Evolutionary conservation across 139 green algal species (phyloP), one percentile per base, ranked within the genome.

Genomic region (Mesotaenium endlicherianum): DNA sequence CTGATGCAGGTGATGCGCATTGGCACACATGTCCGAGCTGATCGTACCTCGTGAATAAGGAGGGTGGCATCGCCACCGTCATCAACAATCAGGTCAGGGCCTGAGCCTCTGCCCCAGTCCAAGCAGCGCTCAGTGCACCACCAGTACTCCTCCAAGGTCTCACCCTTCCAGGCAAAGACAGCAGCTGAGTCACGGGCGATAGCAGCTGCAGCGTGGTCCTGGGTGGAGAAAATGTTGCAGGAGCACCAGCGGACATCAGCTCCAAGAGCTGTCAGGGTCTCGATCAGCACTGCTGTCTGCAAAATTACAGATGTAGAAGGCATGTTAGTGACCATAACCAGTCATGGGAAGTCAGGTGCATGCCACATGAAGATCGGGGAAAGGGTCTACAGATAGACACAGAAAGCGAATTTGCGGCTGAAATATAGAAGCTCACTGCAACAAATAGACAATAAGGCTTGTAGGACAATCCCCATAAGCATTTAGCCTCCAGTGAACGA

Each of bases 111-210:
- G 49, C 91, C 90, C 97, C 97, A 99, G 80, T 91, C 93, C 68
- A 99, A 92, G 91, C 93, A 90, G 45, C 90, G 70, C 91, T 98
- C 93, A 2, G 97, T 99, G 95, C 97, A 99, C 97, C 97, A 99
- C 97, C 97, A 99, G 94, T 99, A 99, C 93, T 99, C 96, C 93
- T 97, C 93, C 84, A 99, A 92, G 20, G 96, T 98, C 96, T 99
- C 96, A 70, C 96, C 96, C 93, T 99, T 99, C 97, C 97, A 99
- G 85, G 97, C 97, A 74, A 99, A 99, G 31, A 98, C 94, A 16
- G 95, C 89, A 20, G 93, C 94, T 5, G 93, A 95, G 91, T 99
- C 97, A 64, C 97, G 94, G 6, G 97, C 97, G 47, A 99, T 94
- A 50, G 94, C 97, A 4, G 97, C 96, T 16, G 97, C 97, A 43